Evolutionary conservation across 2,329 filamentous ascomycete genomes (phyloP).

Genomic region (Ophiostoma sp.): DNA sequence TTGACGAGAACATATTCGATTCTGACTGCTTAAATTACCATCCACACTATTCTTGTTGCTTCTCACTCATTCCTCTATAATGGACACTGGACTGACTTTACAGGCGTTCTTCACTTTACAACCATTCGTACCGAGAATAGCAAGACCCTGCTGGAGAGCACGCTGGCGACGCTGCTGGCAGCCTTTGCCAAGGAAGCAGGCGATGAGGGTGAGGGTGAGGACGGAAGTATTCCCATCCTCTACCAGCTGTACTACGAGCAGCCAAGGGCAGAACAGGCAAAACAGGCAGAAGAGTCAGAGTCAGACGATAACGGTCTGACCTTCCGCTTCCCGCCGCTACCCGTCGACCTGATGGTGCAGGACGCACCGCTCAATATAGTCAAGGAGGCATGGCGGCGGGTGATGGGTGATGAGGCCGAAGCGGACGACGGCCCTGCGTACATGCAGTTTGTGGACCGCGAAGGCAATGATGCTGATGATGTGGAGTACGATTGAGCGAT

Average conservation of each 20-base stretch:
- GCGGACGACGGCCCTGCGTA: constrained; percentile 49
- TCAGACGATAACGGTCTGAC: too few species aligned
- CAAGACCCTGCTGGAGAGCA: constrained; percentile 41
- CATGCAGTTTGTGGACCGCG: constrained; percentile 76
- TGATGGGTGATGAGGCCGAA: constrained; percentile 52
- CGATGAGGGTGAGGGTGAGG: constrained; percentile 36
- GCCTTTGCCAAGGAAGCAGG: constrained; percentile 30
- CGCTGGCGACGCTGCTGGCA: constrained; percentile 45
- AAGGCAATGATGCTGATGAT: constrained; percentile 59
- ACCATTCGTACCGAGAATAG: constrained; percentile 43
- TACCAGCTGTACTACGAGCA: constrained; percentile 61
- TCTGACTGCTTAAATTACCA: constrained; percentile 33
- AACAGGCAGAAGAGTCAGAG: background rate
- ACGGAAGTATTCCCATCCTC: constrained; percentile 39
- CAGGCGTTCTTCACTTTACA: constrained; percentile 44
- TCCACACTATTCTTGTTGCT: constrained; percentile 14
- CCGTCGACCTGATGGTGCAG: constrained; percentile 70
- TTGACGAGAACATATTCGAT: constrained; percentile 70
- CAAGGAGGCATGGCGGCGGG: constrained; percentile 66
- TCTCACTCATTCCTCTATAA: background rate
- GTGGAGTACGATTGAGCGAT: constrained; percentile 21
- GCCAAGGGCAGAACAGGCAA: constrained; percentile 32
- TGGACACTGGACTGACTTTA: constrained; percentile 35
- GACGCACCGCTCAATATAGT: constrained; percentile 69
- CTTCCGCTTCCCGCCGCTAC: constrained; percentile 58